These are phyloP conservation scores for Neoascochyta sp. DNA, from an alignment of 2,329 filamentous ascomycete genomes.

Conservation along the genomic window DNA sequence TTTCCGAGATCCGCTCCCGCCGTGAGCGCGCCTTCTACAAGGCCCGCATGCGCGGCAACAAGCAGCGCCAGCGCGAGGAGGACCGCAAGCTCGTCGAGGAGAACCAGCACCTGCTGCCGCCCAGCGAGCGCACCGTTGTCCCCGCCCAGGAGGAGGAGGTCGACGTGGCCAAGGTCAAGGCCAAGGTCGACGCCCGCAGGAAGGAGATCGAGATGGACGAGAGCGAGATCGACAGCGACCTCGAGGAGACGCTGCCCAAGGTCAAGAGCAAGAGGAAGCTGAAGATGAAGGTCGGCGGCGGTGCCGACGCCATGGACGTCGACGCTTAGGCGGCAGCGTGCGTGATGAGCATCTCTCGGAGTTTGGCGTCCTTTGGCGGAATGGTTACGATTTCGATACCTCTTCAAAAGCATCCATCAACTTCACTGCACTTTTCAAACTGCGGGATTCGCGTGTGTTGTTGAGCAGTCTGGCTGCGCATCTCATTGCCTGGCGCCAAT, in stretches of 20 bases:
- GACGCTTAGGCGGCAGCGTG: slow-evolving; percentile 27
- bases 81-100: slow-evolving; percentile 86
- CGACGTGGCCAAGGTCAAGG: slow-evolving; percentile 42
- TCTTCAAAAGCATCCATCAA: slow-evolving; percentile 22
- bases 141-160: slow-evolving; percentile 50
- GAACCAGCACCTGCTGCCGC: slow-evolving; percentile 86
- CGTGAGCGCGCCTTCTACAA: slow-evolving; percentile 92
- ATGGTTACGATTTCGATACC: slow-evolving; percentile 26
- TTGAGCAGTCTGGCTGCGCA: no score
- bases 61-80: slow-evolving; percentile 71
- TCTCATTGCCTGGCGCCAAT: no score
- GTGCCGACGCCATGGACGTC: slow-evolving; percentile 49
- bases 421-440: no score
- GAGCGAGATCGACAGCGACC: slow-evolving; percentile 39
- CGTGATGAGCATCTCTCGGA: slow-evolving; percentile 12
- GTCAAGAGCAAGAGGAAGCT: slow-evolving; percentile 47
- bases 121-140: slow-evolving; percentile 45
- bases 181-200: slow-evolving; percentile 55
- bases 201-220: slow-evolving; percentile 60
- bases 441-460: no score
- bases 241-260: slow-evolving; percentile 37
- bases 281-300: slow-evolving; percentile 44
- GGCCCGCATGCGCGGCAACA: slow-evolving; percentile 87
- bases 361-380: slow-evolving; percentile 27
- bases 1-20: slow-evolving; percentile 76